Conservation (phyloP, 2,329 filamentous ascomycete genomes). For the Penicillium hesseltinei region DNA sequence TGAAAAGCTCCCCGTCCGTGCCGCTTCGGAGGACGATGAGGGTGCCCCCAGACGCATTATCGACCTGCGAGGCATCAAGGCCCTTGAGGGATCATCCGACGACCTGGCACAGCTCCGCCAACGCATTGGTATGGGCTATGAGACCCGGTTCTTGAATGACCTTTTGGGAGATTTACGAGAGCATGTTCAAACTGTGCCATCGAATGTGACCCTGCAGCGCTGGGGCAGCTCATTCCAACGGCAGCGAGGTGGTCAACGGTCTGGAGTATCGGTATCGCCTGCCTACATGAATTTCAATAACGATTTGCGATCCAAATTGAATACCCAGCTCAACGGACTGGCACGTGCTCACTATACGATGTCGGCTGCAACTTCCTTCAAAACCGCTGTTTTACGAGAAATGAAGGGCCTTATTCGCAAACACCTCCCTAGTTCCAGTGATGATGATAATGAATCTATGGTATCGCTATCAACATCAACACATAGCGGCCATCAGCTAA, state of each 20-base stretch:
- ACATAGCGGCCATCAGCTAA: conserved; percentile 64
- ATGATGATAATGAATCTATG: conserved; percentile 89
- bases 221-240: conserved; percentile 79
- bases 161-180: conserved; percentile 75
- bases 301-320: conserved; percentile 67
- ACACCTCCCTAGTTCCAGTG: conserved; percentile 85
- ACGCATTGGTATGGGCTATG: conserved; percentile 83
- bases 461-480: conserved; percentile 88
- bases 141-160: conserved; percentile 73
- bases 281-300: conserved; percentile 74
- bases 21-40: conserved; percentile 27
- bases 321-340: conserved; percentile 72
- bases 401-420: conserved; percentile 80
- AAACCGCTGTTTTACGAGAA: conserved; percentile 80
- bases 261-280: conserved; percentile 68
- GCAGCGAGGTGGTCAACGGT: conserved; percentile 64
- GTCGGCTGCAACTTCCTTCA: conserved; percentile 77
- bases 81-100: conserved; percentile 73
- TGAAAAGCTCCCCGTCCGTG: conserved; percentile 48
- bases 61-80: conserved; percentile 75
- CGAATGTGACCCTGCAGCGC: conserved; percentile 71
- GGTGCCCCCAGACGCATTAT: conserved; percentile 43
- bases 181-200: conserved; percentile 73
- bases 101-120: conserved; percentile 74
- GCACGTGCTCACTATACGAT: conserved; percentile 76